Evolutionary conservation across 306 rosid genomes (phyloP), one percentile per base, ranked within the genome.

Genomic region (Hippophae rhamnoides): DNA sequence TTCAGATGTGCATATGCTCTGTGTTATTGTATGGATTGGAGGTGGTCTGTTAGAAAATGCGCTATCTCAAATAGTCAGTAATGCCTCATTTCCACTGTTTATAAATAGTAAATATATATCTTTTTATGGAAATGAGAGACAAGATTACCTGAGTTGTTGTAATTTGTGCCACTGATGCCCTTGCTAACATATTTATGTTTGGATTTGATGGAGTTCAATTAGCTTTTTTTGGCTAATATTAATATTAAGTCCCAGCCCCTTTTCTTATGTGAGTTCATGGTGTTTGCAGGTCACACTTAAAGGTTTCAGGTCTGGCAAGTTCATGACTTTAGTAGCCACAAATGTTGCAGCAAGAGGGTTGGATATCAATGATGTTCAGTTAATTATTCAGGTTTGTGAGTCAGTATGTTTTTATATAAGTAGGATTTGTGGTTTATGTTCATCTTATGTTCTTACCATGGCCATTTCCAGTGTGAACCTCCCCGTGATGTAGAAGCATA

Each of bases 291-390:
- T 87, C 61, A 87, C 96, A 0, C 72, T 90, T 49, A 50, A 76
- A 18, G 92, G 82, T 64, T 90, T 90, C 78, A 83, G 92, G 74
- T 74, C 89, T 41, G 96, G 98, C 58, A 90, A 85, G 66, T 90
- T 90, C 66, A 23, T 72, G 62, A 74, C 84, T 14, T 64, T 90
- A 71, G 98, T 90, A 5, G 98, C 98, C 27, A 87, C 98, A 43
- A 90, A 90, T 81, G 98, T 90, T 60, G 98, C 96, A 2, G 98
- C 98, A 5, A 81, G 98, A 47, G 98, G 98, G 54, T 72, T 90
- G 65, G 98, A 90, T 75, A 90, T 90, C 73, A 78, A 90, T 72
- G 98, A 90, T 50, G 96, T 87, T 69, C 92, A 87, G 65, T 75
- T 90, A 73, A 83, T 90, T 67, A 87, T 90, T 48, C 96, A 90